phyloP scores from a whole-genome alignment of 1,284 basidiomycete species.

The Marasmius tenuissimus region DNA sequence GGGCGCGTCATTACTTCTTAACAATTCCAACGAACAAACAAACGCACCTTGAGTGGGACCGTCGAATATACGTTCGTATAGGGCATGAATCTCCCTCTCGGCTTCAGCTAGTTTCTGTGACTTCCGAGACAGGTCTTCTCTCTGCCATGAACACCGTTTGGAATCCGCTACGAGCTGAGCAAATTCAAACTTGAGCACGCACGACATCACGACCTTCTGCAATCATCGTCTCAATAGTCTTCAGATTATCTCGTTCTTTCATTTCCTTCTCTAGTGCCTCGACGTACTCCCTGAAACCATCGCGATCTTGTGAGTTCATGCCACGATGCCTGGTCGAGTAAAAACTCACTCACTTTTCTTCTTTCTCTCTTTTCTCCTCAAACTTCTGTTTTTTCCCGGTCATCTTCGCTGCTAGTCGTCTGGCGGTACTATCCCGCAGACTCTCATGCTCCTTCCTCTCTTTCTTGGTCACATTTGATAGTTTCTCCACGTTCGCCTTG shows the following conservation, averaged over 20 bases:
- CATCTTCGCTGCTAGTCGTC: slow-evolving; percentile 35
- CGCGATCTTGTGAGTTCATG: not conserved
- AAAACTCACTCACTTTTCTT: slow-evolving; percentile 34
- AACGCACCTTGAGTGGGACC: slow-evolving; percentile 37
- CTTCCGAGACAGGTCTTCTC: slow-evolving; percentile 27
- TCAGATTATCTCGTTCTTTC: slow-evolving; percentile 32
- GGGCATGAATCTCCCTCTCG: slow-evolving; percentile 32
- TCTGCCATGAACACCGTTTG: not conserved
- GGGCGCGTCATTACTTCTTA: not conserved
- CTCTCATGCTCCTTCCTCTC: slow-evolving; percentile 41
- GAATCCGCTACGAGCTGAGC: not conserved
- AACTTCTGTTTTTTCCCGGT: slow-evolving; percentile 40
- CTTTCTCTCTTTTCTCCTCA: slow-evolving; percentile 38
- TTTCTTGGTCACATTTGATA: slow-evolving; percentile 39
- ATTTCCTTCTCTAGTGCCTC: slow-evolving; percentile 41
- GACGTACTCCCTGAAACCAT: slow-evolving; percentile 36
- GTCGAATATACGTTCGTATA: slow-evolving; percentile 41
- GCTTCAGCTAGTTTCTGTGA: slow-evolving; percentile 23
- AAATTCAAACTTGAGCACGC: slow-evolving; percentile 10
- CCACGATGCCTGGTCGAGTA: not conserved
- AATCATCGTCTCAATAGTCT: slow-evolving; percentile 29
- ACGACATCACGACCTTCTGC: slow-evolving; percentile 34
- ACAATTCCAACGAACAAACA: not conserved
- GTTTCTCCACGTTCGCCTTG: slow-evolving; percentile 23
- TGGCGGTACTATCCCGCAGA: slow-evolving; percentile 35